A percentile compares a stretch with the other conserved stretches of the same genome.
phyloP scores from a whole-genome alignment of 179 eudicot genomes.

The Beta lomatogona region DNA sequence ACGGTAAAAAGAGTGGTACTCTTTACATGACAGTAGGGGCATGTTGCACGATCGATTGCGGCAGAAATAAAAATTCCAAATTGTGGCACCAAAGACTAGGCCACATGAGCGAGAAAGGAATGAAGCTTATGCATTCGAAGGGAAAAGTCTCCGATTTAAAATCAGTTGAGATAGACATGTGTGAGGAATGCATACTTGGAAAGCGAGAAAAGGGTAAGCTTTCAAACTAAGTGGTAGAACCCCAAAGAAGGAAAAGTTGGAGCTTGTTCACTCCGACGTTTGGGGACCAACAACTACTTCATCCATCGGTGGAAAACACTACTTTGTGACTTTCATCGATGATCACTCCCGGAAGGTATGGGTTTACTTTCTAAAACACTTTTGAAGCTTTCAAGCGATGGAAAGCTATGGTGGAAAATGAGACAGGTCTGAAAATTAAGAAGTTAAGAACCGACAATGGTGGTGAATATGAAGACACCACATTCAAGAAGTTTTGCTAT shows the following conservation, averaged over 20 bases:
- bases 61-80: no score
- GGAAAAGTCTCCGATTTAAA: neutral
- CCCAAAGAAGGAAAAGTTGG: neutral
- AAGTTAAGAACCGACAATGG: neutral
- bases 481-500: neutral
- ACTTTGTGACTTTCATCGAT: neutral
- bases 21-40: no score
- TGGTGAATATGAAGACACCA: neutral
- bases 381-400: neutral
- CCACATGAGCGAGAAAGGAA: neutral
- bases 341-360: neutral
- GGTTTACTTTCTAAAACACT: neutral
- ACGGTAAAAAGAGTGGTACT: no score
- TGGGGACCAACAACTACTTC: no score
- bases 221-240: neutral
- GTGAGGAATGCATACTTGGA: conserved; percentile 8
- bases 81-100: no score
- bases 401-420: conserved; percentile 5
- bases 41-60: no score
- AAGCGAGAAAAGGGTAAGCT: conserved; percentile 11
- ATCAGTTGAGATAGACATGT: neutral
- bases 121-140: neutral
- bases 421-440: neutral
- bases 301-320: no score
- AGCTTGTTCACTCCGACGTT: no score